phyloP scores from a whole-genome alignment of 345 rosid genomes.

The Atalantia buxifolia region DNA sequence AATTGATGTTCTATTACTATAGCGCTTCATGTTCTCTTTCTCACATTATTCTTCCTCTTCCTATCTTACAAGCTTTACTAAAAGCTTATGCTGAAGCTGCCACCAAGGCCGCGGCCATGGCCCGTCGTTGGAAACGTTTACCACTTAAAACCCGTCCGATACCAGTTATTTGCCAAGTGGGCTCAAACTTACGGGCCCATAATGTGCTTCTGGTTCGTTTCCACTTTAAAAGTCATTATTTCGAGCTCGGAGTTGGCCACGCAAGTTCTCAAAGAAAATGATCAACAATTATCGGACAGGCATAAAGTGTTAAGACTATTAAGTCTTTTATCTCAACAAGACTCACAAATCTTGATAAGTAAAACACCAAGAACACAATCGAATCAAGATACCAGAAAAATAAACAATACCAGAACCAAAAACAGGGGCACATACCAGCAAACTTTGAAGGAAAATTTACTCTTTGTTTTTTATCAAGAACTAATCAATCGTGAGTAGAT shows the following conservation, averaged over 20 bases:
- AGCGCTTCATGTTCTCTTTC: no score
- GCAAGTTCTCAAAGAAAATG: neutral
- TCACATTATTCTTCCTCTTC: neutral
- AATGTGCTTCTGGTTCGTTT: neutral
- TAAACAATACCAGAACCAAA: no score
- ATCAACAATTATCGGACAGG: neutral
- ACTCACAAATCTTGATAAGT: no score
- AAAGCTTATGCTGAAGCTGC: neutral
- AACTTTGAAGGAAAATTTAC: no score
- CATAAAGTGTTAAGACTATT: no score
- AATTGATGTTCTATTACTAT: no score
- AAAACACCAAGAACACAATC: no score
- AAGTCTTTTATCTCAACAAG: no score
- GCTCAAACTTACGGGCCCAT: neutral
- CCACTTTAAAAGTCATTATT: neutral
- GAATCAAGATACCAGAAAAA: no score
- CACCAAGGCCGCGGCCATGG: neutral
- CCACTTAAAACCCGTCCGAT: neutral
- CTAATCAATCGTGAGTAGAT: no score
- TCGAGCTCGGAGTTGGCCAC: neutral
- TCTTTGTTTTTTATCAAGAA: no score
- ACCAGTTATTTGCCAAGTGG: neutral
- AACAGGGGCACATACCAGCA: no score
- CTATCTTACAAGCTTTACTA: neutral
- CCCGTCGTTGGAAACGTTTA: neutral